Conservation (phyloP, 805 yeast genomes). For the Barnettozyma californica region DNA sequence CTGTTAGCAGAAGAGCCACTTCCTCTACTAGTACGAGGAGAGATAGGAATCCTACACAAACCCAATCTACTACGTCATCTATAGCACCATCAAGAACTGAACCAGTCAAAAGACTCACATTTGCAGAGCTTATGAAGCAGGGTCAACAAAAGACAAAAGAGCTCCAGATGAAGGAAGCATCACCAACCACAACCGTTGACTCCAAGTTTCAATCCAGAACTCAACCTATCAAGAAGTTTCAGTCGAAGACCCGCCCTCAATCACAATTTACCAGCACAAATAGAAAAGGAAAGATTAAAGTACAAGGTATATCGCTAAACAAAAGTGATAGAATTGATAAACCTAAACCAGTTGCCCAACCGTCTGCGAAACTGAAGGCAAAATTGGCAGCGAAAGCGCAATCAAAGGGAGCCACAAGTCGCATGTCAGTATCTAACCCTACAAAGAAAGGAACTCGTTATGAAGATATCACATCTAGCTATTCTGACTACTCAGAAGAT, state of each 20-base stretch:
- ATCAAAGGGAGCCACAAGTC: slow-evolving; percentile 16
- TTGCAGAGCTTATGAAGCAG: slow-evolving; percentile 52
- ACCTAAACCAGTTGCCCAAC: slow-evolving; percentile 42
- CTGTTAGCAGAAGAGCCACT: neutral
- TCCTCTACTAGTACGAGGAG: neutral
- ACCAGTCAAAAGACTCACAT: slow-evolving; percentile 41
- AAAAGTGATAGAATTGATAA: slow-evolving; percentile 1
- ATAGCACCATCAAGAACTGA: slow-evolving; percentile 1
- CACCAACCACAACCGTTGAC: slow-evolving; percentile 11
- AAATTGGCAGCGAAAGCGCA: slow-evolving; percentile 32
- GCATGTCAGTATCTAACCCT: neutral
- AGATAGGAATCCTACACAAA: neutral
- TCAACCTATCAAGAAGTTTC: slow-evolving; percentile 6
- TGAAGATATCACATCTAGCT: slow-evolving; percentile 2
- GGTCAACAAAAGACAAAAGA: slow-evolving; percentile 38
- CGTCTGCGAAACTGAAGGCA: slow-evolving; percentile 48
- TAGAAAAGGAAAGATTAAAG: neutral
- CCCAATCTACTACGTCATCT: slow-evolving; percentile 7
- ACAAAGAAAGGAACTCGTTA: too few species aligned
- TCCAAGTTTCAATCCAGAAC: slow-evolving; percentile 7
- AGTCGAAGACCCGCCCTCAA: neutral
- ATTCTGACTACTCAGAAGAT: slow-evolving; percentile 35
- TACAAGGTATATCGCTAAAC: neutral
- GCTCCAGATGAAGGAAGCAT: slow-evolving; percentile 12
- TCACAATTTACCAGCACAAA: neutral